Conservation (phyloP, 441 rosid genomes). For the Theobroma grandiflorum region DNA sequence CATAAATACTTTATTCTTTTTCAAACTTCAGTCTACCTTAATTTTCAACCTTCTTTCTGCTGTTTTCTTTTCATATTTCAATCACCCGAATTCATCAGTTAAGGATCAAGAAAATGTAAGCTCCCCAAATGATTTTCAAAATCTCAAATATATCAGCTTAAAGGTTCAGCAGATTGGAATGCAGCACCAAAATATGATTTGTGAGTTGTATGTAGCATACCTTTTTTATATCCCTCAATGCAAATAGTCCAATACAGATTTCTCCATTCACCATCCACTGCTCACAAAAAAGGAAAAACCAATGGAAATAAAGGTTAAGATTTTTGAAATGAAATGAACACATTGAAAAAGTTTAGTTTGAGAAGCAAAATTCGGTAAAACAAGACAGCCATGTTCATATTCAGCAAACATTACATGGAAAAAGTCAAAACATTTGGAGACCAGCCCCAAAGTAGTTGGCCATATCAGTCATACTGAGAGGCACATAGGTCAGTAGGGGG, state of each 20-base stretch:
- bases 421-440: neutral
- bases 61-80: neutral
- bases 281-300: conserved; percentile 30
- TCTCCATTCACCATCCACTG: conserved; percentile 99
- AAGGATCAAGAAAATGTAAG: neutral
- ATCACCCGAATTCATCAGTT: conserved; percentile 3
- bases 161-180: neutral
- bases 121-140: neutral
- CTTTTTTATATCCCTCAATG: conserved; percentile 87
- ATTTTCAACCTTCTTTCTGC: neutral
- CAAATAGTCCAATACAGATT: conserved; percentile 96
- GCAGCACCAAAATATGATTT: conserved; percentile 8
- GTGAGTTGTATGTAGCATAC: conserved; percentile 40
- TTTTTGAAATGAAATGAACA: conserved; percentile 9
- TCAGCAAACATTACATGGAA: neutral
- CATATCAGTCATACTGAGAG: neutral
- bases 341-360: neutral
- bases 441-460: neutral
- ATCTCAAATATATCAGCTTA: conserved; percentile 13
- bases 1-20: neutral
- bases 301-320: conserved; percentile 20
- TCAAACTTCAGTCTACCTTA: neutral
- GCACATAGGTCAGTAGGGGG: neutral
- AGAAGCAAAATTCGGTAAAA: conserved; percentile 16
- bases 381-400: conserved; percentile 10